Evolutionary conservation across 2,329 filamentous ascomycete genomes (phyloP).

Genomic region (Penicillium sp.): DNA sequence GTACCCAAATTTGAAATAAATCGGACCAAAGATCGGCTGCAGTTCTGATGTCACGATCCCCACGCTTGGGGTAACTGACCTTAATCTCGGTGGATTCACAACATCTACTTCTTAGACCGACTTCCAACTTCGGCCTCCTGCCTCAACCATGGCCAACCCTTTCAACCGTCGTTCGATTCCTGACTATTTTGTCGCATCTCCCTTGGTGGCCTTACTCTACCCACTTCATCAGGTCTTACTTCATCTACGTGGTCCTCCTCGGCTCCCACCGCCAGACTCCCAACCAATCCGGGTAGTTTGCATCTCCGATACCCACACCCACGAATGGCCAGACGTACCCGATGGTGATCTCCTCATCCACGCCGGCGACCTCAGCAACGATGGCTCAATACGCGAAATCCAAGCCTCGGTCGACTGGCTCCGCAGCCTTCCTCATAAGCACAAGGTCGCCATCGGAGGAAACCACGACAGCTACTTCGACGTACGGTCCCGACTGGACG

Average conservation of each 20-base stretch:
- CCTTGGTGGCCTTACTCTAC: conserved; percentile 61
- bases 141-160: conserved; percentile 37
- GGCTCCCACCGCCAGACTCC: conserved; percentile 52
- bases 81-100: conserved; percentile 5
- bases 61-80: conserved; percentile 7
- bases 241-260: conserved; percentile 63
- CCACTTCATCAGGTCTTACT: conserved; percentile 63
- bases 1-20: not conserved
- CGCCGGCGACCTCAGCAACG: conserved; percentile 76
- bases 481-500: conserved; percentile 54
- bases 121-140: not conserved
- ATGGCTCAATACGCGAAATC: conserved; percentile 67
- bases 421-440: conserved; percentile 63
- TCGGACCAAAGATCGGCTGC: not conserved
- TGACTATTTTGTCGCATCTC: conserved; percentile 64
- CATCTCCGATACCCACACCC: conserved; percentile 82
- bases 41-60: conserved; percentile 10
- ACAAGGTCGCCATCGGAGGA: conserved; percentile 79
- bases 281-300: conserved; percentile 72
- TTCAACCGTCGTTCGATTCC: conserved; percentile 52
- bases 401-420: conserved; percentile 86
- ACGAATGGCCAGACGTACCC: conserved; percentile 52
- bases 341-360: conserved; percentile 83
- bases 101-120: not conserved
- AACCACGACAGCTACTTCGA: conserved; percentile 92